Evolutionary conservation across 2,329 filamentous ascomycete genomes (phyloP), one percentile per base, ranked within the genome.

Genomic region (Eutypa lata): DNA sequence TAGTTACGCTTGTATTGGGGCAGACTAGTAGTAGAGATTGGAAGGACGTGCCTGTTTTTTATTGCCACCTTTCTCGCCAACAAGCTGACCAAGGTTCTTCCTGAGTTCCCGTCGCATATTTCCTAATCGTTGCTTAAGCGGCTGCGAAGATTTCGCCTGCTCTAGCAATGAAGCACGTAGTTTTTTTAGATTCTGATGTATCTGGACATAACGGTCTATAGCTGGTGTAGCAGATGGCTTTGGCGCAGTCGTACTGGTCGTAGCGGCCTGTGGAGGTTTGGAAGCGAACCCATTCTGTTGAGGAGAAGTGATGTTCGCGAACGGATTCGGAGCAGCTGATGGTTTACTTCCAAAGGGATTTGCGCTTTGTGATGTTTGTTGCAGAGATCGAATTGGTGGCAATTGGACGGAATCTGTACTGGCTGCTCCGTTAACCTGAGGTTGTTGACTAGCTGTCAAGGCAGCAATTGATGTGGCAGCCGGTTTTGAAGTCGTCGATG

Each of bases 61-160:
- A 61, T 91, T 91, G 21, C 78, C 79, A 11, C 79, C 81, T 60
- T 81, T 86, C 52, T 82, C 86, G 38, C 79, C 80, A 1, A 85
- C 87, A 26, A 91, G 72, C 66, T 94, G 89, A 7, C 90, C 90
- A 51, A 93, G 80, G 18, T 80, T 84, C 62, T 87, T 88, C 38
- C 82, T 81, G 50, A 94, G 84, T 42, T 86, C 81, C 53, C 90
- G 78, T 40, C 90, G 80, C 76, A 89, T 84, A 51, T 90, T 82
- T 33, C 89, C 87, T 65, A 90, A 79, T 35, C 82, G 79, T 49
- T 78, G 76, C 68, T 90, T 90, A 26, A 91, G 71, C 65, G 70
- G 58, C 68, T 62, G 68, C 58, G 86, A 82, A 21, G 75, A 72
- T 61, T 84, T 83, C 4, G 76, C 76, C 60, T 86, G 76, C 3